phyloP scores from a whole-genome alignment of 2,329 filamentous ascomycete genomes.

The Didymella segeticola region DNA sequence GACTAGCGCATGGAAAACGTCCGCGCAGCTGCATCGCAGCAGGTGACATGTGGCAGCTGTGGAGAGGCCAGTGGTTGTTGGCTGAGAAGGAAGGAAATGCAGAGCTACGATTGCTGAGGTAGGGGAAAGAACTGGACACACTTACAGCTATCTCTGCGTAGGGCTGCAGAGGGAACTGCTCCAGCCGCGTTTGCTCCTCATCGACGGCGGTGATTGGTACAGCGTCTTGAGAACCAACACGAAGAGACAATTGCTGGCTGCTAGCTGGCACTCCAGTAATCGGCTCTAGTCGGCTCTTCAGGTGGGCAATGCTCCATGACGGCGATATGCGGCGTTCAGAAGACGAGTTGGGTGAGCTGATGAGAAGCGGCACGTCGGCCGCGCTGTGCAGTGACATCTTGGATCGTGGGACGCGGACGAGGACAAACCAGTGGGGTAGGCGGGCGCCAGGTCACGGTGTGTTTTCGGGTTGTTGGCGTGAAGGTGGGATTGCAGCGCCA shows the following conservation, averaged over 20 bases:
- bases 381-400: slow-evolving; percentile 54
- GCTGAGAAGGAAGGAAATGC: slow-evolving; percentile 23
- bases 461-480: slow-evolving; percentile 11
- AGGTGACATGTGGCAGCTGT: slow-evolving; percentile 37
- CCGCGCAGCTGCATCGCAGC: slow-evolving; percentile 18
- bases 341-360: slow-evolving; percentile 76
- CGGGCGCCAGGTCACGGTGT: slow-evolving; percentile 18
- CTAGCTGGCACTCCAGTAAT: slow-evolving; percentile 89
- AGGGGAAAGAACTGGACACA: slow-evolving; percentile 37
- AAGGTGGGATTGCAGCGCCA: slow-evolving; percentile 18
- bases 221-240: slow-evolving; percentile 66
- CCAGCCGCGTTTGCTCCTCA: slow-evolving; percentile 73
- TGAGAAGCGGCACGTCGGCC: slow-evolving; percentile 76
- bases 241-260: slow-evolving; percentile 77
- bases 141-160: slow-evolving; percentile 84
- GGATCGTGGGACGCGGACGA: slow-evolving; percentile 10
- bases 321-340: slow-evolving; percentile 92
- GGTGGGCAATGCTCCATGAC: slow-evolving; percentile 83
- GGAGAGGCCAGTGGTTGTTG: slow-evolving; percentile 32
- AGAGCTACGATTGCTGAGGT: slow-evolving; percentile 24
- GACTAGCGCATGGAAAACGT: neutral
- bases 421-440: slow-evolving; percentile 19
- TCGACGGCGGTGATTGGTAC: slow-evolving; percentile 72
- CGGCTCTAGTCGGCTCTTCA: slow-evolving; percentile 88
- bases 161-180: slow-evolving; percentile 69